Percentiles rank a stretch among this genome's conserved stretches.
phyloP scores from a whole-genome alignment of 495 filamentous ascomycete species.

The Aspergillus bridgeri region DNA sequence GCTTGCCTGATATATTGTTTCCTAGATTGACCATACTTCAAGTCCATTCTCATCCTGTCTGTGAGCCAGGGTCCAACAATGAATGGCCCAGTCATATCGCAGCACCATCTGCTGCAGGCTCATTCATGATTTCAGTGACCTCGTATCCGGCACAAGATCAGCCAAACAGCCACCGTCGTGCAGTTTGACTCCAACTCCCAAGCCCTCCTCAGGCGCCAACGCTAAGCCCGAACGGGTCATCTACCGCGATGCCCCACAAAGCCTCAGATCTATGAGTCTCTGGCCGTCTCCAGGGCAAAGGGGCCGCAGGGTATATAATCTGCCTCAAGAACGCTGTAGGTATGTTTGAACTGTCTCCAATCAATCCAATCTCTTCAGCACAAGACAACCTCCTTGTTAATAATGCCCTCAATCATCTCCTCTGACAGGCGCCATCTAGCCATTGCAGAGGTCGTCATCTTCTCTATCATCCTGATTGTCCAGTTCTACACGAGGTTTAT shows the following conservation, averaged over 20 bases:
- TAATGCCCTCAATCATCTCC: constrained; percentile 18
- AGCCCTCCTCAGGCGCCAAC: not conserved
- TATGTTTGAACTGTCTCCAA: no score
- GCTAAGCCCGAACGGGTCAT: constrained; percentile 33
- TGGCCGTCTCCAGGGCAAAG: not conserved
- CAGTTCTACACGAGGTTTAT: constrained; percentile 25
- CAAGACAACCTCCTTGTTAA: not conserved
- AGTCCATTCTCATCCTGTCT: no score
- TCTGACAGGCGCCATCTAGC: constrained; percentile 21
- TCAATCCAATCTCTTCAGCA: not conserved
- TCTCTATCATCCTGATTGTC: constrained; percentile 21
- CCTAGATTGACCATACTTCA: no score
- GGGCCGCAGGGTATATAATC: not conserved
- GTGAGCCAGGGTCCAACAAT: no score
- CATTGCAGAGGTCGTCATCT: constrained; percentile 28
- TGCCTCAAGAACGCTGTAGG: not conserved
- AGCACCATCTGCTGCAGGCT: not conserved
- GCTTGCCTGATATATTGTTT: no score
- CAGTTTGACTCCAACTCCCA: no score
- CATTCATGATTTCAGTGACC: constrained; percentile 7
- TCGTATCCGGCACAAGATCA: not conserved
- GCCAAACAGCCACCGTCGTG: no score
- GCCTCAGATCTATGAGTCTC: constrained; percentile 10
- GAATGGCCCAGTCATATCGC: constrained; percentile 7
- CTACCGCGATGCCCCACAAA: constrained; percentile 27